Evolutionary conservation across 768 basidiomycete genomes (phyloP).

Genomic region (Vararia minispora): DNA sequence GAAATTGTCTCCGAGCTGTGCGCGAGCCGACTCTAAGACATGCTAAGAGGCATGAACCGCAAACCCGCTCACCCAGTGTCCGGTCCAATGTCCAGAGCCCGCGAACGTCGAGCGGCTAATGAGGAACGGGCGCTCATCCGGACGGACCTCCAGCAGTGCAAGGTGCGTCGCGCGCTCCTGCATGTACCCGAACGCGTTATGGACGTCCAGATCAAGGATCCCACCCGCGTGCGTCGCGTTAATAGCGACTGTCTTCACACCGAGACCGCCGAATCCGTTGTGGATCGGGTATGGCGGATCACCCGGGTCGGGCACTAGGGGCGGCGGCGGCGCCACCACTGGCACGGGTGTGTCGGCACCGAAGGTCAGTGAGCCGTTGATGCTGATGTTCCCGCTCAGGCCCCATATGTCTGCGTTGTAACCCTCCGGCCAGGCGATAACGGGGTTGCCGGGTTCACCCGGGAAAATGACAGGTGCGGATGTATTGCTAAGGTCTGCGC

Average conservation of each 20-base stretch:
- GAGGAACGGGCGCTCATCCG: slow-evolving; percentile 54
- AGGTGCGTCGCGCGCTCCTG: slow-evolving; percentile 54
- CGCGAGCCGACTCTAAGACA: not conserved
- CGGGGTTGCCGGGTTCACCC: slow-evolving; percentile 37
- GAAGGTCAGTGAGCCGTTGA: slow-evolving; percentile 52
- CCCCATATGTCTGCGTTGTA: slow-evolving; percentile 52
- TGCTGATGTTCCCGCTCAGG: slow-evolving; percentile 61
- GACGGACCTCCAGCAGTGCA: slow-evolving; percentile 39
- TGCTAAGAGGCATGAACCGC: too few species aligned
- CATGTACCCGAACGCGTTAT: slow-evolving; percentile 63
- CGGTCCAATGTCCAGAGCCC: slow-evolving; percentile 54
- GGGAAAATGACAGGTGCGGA: slow-evolving; percentile 43
- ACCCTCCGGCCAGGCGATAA: slow-evolving; percentile 57
- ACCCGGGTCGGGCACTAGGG: slow-evolving; percentile 30
- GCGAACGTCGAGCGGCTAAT: slow-evolving; percentile 60
- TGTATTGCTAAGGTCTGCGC: slow-evolving; percentile 45
- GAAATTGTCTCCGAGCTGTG: slow-evolving; percentile 61
- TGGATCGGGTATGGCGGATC: slow-evolving; percentile 60
- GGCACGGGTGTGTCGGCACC: slow-evolving; percentile 18
- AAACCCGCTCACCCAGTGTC: slow-evolving; percentile 49
- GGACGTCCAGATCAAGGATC: slow-evolving; percentile 48
- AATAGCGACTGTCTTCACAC: slow-evolving; percentile 44
- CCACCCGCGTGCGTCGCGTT: slow-evolving; percentile 62
- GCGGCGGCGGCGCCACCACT: too few species aligned
- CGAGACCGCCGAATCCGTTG: slow-evolving; percentile 47